Evolutionary conservation across 768 basidiomycete genomes (phyloP).

Genomic region (Macrolepiota albuminosa): DNA sequence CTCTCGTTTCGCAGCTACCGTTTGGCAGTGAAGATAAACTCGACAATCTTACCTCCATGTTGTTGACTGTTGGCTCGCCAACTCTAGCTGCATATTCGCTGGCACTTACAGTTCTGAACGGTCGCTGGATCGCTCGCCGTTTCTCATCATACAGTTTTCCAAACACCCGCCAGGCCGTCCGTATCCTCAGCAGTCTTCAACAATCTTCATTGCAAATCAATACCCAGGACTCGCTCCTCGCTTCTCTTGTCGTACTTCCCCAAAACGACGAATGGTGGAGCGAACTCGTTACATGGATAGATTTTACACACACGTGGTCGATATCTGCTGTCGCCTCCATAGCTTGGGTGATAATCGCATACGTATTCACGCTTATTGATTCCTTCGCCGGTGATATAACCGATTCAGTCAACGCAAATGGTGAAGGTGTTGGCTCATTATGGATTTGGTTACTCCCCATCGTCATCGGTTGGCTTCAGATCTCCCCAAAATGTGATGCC

Average conservation of each 20-base stretch:
- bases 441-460: conserved; percentile 44
- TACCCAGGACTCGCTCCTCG: conserved; percentile 22
- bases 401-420: conserved; percentile 25
- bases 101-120: conserved; percentile 36
- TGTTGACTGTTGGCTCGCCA: conserved; percentile 42
- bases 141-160: conserved; percentile 25
- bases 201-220: conserved; percentile 34
- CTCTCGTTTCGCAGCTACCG: conserved; percentile 45
- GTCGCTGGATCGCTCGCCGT: conserved; percentile 34
- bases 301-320: conserved; percentile 33
- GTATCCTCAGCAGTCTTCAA: conserved; percentile 34
- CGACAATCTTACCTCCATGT: conserved; percentile 37
- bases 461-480: conserved; percentile 37
- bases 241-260: conserved; percentile 37
- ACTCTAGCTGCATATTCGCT: conserved; percentile 42
- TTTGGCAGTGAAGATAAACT: conserved; percentile 34
- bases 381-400: conserved; percentile 23
- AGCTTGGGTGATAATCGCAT: conserved; percentile 40
- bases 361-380: conserved; percentile 33
- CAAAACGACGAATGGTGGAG: conserved; percentile 41
- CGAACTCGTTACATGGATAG: conserved; percentile 24
- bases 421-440: conserved; percentile 34
- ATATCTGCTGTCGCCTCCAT: conserved; percentile 34
- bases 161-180: conserved; percentile 25
- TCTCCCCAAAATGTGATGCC: conserved; percentile 37